Base-by-base conservation (phyloP, 352 stramenopile species). In the Globisporangium carolinianum region DNA sequence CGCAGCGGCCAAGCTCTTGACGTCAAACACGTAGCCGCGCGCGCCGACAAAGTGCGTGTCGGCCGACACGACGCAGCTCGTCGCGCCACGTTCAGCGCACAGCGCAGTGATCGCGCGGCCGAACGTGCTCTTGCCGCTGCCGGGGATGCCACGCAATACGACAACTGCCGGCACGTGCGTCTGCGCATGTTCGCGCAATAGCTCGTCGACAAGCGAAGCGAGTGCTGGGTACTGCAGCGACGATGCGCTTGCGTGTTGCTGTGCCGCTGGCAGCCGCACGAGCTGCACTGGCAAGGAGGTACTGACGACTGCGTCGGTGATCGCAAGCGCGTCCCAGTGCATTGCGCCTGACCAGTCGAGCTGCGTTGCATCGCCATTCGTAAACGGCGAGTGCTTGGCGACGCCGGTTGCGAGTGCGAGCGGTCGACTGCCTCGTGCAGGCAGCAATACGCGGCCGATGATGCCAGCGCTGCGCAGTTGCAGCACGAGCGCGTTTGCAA, bases 91-190 rank as follows among this genome's bases (percentile, higher is more conserved):
- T 1, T 72, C 42, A 4, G 61, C 39, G 59, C 69, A 83, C 37
- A 89, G 71, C 8, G 53, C 45, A 5, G 65, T 51, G 9, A 89
- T 67, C 35, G 85, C 76, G 2, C 61, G 63, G 7, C 66, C 59
- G 12, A 90, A 53, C 3, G 77, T 76, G 60, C 77, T 90, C 59
- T 91, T 91, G 12, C 82, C 82, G 57, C 79, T 89, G 0, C 82
- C 82, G 3, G 82, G 82, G 41, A 91, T 85, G 10, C 82, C 82
- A 51, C 82, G 68, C 43, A 91, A 56, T 42, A 91, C 79, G 47
- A 89, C 66, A 6, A 88, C 78, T 7, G 78, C 57, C 3, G 68
- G 59, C n/a, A 52, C 58, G 15, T 57, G 57, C 0, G 58, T 51
- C 39, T 50, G 48, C 12, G 38, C 17, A 24, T 67, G 71, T 8